Percentiles rank a stretch among this genome's conserved stretches.
Conservation (phyloP, 2,329 filamentous ascomycete genomes). For the Arthroderma sp. region DNA sequence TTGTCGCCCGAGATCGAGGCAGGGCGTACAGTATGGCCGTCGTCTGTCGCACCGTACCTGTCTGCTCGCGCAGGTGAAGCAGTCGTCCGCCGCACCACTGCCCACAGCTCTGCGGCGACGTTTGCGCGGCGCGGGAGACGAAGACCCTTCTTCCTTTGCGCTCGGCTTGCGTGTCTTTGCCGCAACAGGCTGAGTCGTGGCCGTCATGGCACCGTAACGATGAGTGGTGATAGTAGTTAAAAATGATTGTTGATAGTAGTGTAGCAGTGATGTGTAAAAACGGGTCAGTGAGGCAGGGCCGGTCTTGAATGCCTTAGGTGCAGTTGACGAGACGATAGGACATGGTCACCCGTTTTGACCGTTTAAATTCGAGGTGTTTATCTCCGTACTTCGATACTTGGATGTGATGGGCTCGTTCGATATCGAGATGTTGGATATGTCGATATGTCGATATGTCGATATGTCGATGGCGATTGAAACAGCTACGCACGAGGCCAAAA, state of each 20-base stretch:
- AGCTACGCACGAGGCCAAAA: no score
- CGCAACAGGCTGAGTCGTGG: neutral
- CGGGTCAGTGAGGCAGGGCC: neutral
- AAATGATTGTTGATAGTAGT: neutral
- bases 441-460: neutral
- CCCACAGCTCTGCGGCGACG: slow-evolving; percentile 78
- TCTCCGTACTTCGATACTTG: no score
- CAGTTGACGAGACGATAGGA: neutral
- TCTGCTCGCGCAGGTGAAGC: slow-evolving; percentile 81
- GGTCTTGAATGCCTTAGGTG: neutral
- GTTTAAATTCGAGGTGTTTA: neutral
- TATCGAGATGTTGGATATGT: neutral
- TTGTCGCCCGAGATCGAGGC: slow-evolving; percentile 78
- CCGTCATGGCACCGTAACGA: neutral
- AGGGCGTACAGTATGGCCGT: slow-evolving; percentile 89
- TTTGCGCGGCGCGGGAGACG: slow-evolving; percentile 39
- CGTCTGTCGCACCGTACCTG: slow-evolving; percentile 78
- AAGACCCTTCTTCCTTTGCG: neutral
- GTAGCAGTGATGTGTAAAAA: neutral
- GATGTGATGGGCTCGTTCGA: no score
- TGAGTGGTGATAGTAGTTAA: no score
- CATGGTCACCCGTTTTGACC: neutral
- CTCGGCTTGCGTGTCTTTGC: neutral
- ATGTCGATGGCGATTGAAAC: neutral
- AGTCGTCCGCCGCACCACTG: slow-evolving; percentile 84